Evolutionary conservation across 2,329 filamentous ascomycete species (phyloP).

Genomic region (Fusarium temperatum): DNA sequence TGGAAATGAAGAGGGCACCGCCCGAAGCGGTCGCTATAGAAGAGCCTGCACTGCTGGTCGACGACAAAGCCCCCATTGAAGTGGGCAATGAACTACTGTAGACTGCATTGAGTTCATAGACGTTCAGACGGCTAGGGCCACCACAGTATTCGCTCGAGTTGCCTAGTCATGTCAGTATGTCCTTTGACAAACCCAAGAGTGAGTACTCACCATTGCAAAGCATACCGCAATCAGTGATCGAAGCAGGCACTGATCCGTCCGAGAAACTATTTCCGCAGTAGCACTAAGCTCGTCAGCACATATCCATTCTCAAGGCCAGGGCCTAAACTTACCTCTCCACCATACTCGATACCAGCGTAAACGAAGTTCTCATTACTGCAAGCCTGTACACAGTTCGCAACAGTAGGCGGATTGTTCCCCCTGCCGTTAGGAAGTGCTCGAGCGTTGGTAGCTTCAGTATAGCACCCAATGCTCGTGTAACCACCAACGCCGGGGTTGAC

Average conservation of each 20-base stretch:
- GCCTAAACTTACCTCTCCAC: conserved; percentile 44
- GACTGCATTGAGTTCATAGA: conserved; percentile 43
- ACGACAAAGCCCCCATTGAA: neutral
- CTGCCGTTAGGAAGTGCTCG: conserved; percentile 46
- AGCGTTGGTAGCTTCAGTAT: conserved; percentile 46
- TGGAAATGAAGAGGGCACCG: accelerated
- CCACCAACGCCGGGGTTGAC: conserved; percentile 52
- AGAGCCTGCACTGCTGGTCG: neutral
- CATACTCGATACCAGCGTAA: conserved; percentile 52
- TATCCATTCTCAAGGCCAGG: accelerated
- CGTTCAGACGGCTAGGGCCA: conserved; percentile 47
- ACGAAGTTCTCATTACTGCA: conserved; percentile 43
- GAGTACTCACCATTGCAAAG: conserved; percentile 43
- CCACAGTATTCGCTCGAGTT: conserved; percentile 51
- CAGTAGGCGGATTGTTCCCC: conserved; percentile 41
- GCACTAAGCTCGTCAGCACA: conserved; percentile 34
- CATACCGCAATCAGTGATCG: conserved; percentile 47
- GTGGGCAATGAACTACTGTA: conserved; percentile 5
- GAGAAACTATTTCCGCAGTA: conserved; percentile 48
- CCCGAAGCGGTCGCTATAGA: neutral
- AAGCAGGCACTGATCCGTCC: conserved; percentile 42
- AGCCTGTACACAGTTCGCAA: conserved; percentile 46
- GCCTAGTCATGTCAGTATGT: conserved; percentile 20
- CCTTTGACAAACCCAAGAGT: accelerated
- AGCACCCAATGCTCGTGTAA: conserved; percentile 51